Percentiles rank a stretch among this genome's conserved stretches.
phyloP scores from a whole-genome alignment of 1,139 yeast species.

The Nakaseomyces sp. region DNA sequence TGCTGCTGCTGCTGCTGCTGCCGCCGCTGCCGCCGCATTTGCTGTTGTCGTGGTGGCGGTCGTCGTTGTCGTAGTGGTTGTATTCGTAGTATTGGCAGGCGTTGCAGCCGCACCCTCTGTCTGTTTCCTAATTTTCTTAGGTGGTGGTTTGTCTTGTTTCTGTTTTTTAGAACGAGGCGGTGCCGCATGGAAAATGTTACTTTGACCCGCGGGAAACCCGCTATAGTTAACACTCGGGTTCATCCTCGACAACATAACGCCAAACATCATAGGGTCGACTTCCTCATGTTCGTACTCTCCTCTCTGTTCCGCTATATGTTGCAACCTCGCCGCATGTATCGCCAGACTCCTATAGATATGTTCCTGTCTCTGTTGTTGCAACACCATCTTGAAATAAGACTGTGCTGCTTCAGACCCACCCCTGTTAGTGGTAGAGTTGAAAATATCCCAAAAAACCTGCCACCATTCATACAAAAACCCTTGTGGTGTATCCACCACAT shows the following conservation, averaged over 20 bases:
- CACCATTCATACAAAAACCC: constrained; percentile 92
- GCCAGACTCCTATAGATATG: constrained; percentile 41
- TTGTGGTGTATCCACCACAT: constrained; percentile 63
- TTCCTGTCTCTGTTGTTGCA: constrained; percentile 56
- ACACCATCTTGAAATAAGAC: constrained; percentile 63
- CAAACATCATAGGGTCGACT: constrained; percentile 18
- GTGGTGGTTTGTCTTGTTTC: too few relatives aligned
- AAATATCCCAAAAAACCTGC: constrained; percentile 93
- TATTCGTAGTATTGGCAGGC: too few relatives aligned
- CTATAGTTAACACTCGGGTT: background rate
- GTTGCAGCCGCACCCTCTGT: constrained; percentile 7
- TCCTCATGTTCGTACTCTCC: constrained; percentile 22
- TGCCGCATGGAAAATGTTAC: constrained; percentile 8
- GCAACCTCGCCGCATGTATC: constrained; percentile 35
- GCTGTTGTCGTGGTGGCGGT: background rate
- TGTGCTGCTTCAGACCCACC: constrained; percentile 56
- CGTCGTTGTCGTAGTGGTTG: too few relatives aligned
- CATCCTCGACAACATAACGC: constrained; percentile 11
- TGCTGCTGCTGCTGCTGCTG: too few relatives aligned
- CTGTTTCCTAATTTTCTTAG: constrained; percentile 16
- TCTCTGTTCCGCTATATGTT: constrained; percentile 26
- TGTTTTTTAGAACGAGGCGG: too few relatives aligned
- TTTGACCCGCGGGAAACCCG: too few relatives aligned
- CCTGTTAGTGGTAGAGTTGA: constrained; percentile 66
- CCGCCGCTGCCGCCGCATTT: too few relatives aligned